Evolutionary conservation across 148 eudicot genomes (phyloP), one percentile per base, ranked within the genome.

Genomic region (Rhododendron simsii): DNA sequence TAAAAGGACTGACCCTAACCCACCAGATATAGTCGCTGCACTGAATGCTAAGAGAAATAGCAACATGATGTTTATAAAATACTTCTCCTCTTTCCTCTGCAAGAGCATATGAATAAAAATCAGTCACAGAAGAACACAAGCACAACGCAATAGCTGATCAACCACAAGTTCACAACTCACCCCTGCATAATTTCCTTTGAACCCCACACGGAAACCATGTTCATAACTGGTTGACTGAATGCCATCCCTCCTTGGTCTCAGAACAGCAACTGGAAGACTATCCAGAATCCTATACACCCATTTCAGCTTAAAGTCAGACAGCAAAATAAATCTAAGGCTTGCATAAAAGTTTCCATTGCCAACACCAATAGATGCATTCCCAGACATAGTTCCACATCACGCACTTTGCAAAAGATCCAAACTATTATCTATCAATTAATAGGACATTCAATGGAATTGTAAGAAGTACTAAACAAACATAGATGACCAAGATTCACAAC

Each of bases 191-290:
- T 87, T 91, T 85, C 91, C 94, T 87, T 91, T 92, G 87, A 92
- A 91, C 75, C 94, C 94, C 86, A 91, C 92, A 75, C 91, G 91
- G 61, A 89, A 92, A 81, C 91, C 91, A 87, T 92, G 94, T 88
- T 92, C 92, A 81, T 91, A 92, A 74, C 91, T 89, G 50, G 88
- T 88, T 83, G 92, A 89, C 75, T 85, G 89, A 81, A 81, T 86
- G 35, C 90, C 94, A 89, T 91, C 92, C 78, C 90, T 88, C 87
- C 92, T 89, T 81, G 88, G 92, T 86, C 92, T 91, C 84, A 57
- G 83, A 88, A 92, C 92, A 89, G 91, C 94, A 84, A 92, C 91
- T 51, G 94, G 94, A 86, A 92, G 94, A 80, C 91, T 91, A 87
- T 92, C 92, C 53, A 92, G 85, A 83, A 92, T 91, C 92, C 94